These are phyloP conservation scores for Moesziomyces parantarcticus DNA, from an alignment of 1,284 basidiomycete species.

Conservation along the genomic window DNA sequence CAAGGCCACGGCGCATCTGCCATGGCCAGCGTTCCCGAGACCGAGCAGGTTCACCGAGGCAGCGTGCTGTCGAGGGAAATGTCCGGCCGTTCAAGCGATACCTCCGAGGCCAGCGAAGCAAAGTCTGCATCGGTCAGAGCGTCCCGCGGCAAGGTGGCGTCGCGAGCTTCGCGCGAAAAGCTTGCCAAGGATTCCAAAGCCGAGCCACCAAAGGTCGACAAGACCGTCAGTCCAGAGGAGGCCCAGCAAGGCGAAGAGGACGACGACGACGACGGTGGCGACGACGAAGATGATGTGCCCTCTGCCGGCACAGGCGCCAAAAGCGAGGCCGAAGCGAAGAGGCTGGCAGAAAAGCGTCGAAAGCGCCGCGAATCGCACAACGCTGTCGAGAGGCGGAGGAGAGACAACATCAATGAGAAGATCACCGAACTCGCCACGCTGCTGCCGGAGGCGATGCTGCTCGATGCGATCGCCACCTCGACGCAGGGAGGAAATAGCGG, in stretches of 20 bases:
- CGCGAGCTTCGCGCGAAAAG: slow-evolving; percentile 20
- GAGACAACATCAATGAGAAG: slow-evolving; percentile 94
- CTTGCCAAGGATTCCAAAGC: slow-evolving; percentile 22
- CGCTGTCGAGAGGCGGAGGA: slow-evolving; percentile 83
- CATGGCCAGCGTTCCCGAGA: slow-evolving; percentile 4
- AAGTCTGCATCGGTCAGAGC: slow-evolving; percentile 19
- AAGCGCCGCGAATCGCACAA: slow-evolving; percentile 86
- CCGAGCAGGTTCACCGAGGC: not conserved
- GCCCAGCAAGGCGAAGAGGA: slow-evolving; percentile 31
- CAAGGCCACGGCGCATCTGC: slow-evolving; percentile 12
- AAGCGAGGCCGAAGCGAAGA: slow-evolving; percentile 50
- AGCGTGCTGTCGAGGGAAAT: not conserved
- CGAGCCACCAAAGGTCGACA: slow-evolving; percentile 16
- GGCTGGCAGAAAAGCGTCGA: slow-evolving; percentile 76
- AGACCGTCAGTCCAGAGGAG: slow-evolving; percentile 26
- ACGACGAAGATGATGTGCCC: slow-evolving; percentile 38
- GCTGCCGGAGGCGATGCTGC: slow-evolving; percentile 76
- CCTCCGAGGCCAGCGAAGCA: slow-evolving; percentile 22
- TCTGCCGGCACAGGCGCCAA: slow-evolving; percentile 14
- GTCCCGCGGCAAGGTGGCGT: slow-evolving; percentile 28
- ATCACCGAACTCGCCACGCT: slow-evolving; percentile 87
- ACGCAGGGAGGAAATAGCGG: slow-evolving; percentile 58
- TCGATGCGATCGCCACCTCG: slow-evolving; percentile 61
- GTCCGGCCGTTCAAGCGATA: slow-evolving; percentile 21
- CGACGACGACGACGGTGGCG: slow-evolving; percentile 39